Conservation (phyloP, 1,139 yeast species). For the Pichia sp. region DNA sequence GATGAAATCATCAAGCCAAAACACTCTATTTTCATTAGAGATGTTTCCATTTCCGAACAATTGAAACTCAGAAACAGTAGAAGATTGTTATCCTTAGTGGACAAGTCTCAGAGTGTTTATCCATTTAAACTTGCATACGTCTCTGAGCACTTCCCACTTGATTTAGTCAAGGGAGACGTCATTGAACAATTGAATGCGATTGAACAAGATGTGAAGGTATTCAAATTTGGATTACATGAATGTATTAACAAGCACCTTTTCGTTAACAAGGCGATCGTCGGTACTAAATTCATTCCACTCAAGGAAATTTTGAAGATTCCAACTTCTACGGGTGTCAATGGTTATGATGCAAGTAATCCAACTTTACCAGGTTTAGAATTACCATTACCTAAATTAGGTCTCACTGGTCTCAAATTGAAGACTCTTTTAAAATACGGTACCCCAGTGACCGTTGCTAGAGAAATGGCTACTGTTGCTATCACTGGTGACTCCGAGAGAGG, state of each 20-base stretch:
- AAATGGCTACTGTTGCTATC: slow-evolving; percentile 63
- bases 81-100: slow-evolving; percentile 61
- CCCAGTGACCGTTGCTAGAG: slow-evolving; percentile 64
- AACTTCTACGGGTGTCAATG: slow-evolving; percentile 58
- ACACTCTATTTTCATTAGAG: slow-evolving; percentile 78
- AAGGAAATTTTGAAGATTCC: slow-evolving; percentile 52
- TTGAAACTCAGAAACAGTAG: slow-evolving; percentile 73
- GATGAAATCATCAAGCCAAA: slow-evolving; percentile 47
- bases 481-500: slow-evolving; percentile 35
- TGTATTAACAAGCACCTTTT: slow-evolving; percentile 75
- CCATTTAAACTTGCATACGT: slow-evolving; percentile 81
- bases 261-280: slow-evolving; percentile 64
- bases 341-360: slow-evolving; percentile 59
- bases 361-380: slow-evolving; percentile 66
- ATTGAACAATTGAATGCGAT: slow-evolving; percentile 36
- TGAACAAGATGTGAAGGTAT: slow-evolving; percentile 46
- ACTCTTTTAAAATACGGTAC: slow-evolving; percentile 51
- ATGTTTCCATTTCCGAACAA: slow-evolving; percentile 67
- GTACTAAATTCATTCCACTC: slow-evolving; percentile 66
- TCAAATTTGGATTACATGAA: slow-evolving; percentile 76
- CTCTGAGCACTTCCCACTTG: slow-evolving; percentile 52
- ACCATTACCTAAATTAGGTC: slow-evolving; percentile 65
- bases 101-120: slow-evolving; percentile 71
- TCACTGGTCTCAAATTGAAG: slow-evolving; percentile 58
- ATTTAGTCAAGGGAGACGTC: slow-evolving; percentile 23